Base-by-base conservation (phyloP, 2,329 filamentous ascomycete species). In the Didymella exigua region DNA sequence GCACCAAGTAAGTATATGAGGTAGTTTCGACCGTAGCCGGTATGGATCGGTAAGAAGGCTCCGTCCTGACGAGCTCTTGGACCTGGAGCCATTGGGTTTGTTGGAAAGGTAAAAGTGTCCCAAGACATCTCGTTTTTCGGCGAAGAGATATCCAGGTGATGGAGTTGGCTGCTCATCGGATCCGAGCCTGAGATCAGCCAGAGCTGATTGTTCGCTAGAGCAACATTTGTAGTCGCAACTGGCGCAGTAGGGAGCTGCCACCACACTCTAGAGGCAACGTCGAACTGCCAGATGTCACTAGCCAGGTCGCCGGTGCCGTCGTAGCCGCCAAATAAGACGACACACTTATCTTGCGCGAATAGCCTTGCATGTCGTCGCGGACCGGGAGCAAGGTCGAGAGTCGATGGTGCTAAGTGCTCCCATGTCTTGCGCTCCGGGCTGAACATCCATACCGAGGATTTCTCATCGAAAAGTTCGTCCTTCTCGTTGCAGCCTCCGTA, bases 1-100 rank as follows among this genome's bases (percentile, higher is more conserved):
- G 54, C 64, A 7, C 77, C 78, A 26, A 80, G 72, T 34, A 79
- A 66, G 61, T 79, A 78, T 1, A 77, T 60, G 6, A 80, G 71
- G 59, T 78, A 80, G 36, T 77, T 74, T 5, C 78, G 72, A 13
- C 78, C 78, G 46, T 77, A 75, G 11, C 77, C 77, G 2, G 77
- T 80, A 0, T 70, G 73, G 19, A 80, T 61, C 0, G 77, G 76
- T 0, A 79, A 54, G 0, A 79, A 59, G 1, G 72, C 73, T 14
- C 73, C 77, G 7, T 74, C 70, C 8, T 70, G 63, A 19, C 77
- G 68, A 16, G 76, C 73, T 16, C 70, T 66, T 2, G 78, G 77
- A 1, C 77, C 77, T n/a, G 76, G 74, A 1, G 73, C 73, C 11
- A 79, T 59, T 2, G 77, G 77, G 41, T 78, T 78, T 2, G 75